Percentiles rank a stretch among this genome's conserved stretches.
phyloP scores from a whole-genome alignment of 148 eudicot species.

The Silene uniflora region DNA sequence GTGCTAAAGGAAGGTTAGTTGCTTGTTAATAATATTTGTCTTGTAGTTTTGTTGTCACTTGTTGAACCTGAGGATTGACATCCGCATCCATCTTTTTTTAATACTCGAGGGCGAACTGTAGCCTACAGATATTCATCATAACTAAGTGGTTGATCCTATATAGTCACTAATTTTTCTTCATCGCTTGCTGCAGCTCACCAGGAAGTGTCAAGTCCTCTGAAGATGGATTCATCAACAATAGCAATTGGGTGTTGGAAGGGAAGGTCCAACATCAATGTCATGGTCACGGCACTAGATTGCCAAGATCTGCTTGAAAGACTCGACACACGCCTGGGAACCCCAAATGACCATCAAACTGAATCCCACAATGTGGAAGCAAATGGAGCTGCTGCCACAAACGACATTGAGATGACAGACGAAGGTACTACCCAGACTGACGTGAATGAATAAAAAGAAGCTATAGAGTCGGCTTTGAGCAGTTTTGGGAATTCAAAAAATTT shows the following conservation, averaged over 20 bases:
- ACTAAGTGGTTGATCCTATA: background rate
- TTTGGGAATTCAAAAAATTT: constrained; percentile 6
- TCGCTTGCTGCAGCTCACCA: constrained; percentile 36
- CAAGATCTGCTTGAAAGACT: constrained; percentile 83
- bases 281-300: constrained; percentile 89
- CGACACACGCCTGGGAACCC: constrained; percentile 31
- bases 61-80: background rate
- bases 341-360: constrained; percentile 16
- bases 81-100: background rate
- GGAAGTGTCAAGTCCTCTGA: constrained; percentile 25
- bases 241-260: constrained; percentile 99
- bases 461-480: background rate
- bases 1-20: constrained; percentile 68
- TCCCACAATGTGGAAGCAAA: constrained; percentile 4
- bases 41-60: background rate
- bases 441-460: constrained; percentile 24
- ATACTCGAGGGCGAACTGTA: background rate
- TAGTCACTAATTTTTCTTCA: constrained; percentile 4
- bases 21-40: background rate
- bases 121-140: background rate
- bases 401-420: constrained; percentile 26
- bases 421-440: constrained; percentile 16
- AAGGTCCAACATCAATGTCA: constrained; percentile 60
- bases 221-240: constrained; percentile 49
- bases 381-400: constrained; percentile 21